Evolutionary conservation across 2,329 filamentous ascomycete species (phyloP).

Genomic region (Talaromyces sp.): DNA sequence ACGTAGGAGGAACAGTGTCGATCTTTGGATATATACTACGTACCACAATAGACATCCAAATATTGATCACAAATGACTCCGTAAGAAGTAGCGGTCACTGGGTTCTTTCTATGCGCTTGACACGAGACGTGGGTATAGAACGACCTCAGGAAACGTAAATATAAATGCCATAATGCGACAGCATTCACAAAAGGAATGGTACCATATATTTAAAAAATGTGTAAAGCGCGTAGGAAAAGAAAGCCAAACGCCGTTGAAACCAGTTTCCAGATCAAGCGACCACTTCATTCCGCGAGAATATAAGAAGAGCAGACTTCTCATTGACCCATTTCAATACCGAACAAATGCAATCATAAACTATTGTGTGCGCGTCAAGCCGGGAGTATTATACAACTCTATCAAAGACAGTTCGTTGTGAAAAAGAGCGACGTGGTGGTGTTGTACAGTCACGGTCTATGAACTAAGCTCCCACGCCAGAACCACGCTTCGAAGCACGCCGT

Average conservation of each 20-base stretch:
- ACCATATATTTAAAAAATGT: not conserved
- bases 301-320: not conserved
- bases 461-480: constrained; percentile 17
- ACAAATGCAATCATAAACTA: not conserved
- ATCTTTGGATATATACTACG: constrained; percentile 9
- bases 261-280: not conserved
- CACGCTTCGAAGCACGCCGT: constrained; percentile 17
- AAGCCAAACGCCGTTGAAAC: not conserved
- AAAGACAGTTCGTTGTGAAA: not conserved
- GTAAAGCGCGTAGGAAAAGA: not conserved
- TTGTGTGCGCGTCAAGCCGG: not conserved
- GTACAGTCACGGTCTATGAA: not conserved
- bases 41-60: not conserved
- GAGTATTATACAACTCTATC: not conserved
- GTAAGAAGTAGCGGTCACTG: not conserved
- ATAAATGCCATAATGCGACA: not conserved
- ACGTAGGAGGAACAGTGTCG: not conserved
- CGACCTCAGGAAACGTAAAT: not conserved
- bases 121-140: not conserved
- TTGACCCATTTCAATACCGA: not conserved
- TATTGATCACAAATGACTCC: not conserved
- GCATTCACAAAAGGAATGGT: not conserved
- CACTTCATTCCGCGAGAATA: not conserved
- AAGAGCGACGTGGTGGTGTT: not conserved
- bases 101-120: not conserved